Percentiles rank a stretch among this genome's conserved stretches.
These are phyloP conservation scores for Diaporthe humulicola DNA, from an alignment of 2,329 filamentous ascomycete species.

Conservation along the genomic window DNA sequence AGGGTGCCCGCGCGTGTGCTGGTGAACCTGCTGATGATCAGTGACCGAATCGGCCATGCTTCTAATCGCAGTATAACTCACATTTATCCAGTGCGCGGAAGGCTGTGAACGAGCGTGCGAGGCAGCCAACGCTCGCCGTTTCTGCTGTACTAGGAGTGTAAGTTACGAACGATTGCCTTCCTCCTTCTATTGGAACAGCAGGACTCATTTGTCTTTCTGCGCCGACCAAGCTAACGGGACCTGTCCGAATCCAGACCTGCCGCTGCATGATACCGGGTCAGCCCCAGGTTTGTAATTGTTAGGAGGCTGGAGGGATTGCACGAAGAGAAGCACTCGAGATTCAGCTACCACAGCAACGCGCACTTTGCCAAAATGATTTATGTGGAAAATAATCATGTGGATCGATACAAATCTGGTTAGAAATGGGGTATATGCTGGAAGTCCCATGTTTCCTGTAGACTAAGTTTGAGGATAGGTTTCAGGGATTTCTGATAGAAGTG, in stretches of 20 bases:
- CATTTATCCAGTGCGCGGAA: not conserved
- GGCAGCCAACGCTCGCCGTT: not conserved
- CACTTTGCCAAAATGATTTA: not conserved
- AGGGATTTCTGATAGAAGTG: not conserved
- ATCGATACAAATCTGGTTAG: not conserved
- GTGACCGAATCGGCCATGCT: not conserved
- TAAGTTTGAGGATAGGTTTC: not conserved
- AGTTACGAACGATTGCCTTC: not conserved
- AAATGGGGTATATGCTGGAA: not conserved
- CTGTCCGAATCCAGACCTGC: not conserved
- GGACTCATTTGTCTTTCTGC: not conserved
- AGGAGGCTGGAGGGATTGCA: not conserved
- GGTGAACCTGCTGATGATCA: not conserved
- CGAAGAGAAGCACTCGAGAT: not conserved
- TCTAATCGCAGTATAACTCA: not conserved
- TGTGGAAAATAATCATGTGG: not conserved
- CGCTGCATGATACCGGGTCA: not conserved
- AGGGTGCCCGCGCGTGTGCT: too few species aligned
- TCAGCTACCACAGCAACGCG: conserved; percentile 1
- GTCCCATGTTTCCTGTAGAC: not conserved
- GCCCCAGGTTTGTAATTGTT: not conserved
- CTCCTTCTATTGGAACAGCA: not conserved
- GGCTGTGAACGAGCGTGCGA: not conserved
- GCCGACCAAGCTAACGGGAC: not conserved
- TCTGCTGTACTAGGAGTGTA: not conserved